Percentiles rank a stretch among this genome's conserved stretches.
Conservation (phyloP, 768 basidiomycete genomes). For the Tricholoma furcatifolium region DNA sequence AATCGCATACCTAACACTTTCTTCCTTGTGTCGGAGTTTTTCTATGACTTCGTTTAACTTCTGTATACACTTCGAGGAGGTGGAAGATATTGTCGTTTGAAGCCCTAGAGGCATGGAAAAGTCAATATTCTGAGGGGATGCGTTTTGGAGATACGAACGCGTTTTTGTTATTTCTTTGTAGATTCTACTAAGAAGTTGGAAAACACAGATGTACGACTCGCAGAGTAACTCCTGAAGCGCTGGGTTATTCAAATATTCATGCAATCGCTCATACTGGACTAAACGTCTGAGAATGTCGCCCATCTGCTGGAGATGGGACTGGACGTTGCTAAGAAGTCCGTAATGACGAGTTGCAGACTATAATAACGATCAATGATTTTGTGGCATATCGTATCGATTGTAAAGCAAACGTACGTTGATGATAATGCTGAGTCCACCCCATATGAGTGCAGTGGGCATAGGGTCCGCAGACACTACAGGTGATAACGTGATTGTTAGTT, state of each 20-base stretch:
- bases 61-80: not conserved
- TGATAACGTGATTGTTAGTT: not conserved
- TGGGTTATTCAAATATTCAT: not conserved
- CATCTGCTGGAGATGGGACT: not conserved
- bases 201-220: not conserved
- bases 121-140: not conserved
- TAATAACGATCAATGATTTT: not conserved
- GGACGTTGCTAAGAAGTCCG: not conserved
- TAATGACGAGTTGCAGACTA: not conserved
- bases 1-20: not conserved
- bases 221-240: not conserved
- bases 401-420: not conserved
- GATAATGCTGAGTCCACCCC: constrained; percentile 2
- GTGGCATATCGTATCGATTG: not conserved
- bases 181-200: not conserved
- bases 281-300: not conserved
- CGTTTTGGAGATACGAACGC: not conserved
- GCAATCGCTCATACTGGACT: not conserved
- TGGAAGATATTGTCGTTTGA: not conserved
- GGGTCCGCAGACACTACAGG: not conserved
- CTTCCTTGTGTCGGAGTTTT: not conserved
- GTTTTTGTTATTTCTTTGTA: not conserved
- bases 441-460: not conserved
- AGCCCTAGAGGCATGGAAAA: not conserved
- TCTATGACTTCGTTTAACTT: not conserved